Conservation (phyloP, 2,329 filamentous ascomycete species). For the Periconia macrospinosa region DNA sequence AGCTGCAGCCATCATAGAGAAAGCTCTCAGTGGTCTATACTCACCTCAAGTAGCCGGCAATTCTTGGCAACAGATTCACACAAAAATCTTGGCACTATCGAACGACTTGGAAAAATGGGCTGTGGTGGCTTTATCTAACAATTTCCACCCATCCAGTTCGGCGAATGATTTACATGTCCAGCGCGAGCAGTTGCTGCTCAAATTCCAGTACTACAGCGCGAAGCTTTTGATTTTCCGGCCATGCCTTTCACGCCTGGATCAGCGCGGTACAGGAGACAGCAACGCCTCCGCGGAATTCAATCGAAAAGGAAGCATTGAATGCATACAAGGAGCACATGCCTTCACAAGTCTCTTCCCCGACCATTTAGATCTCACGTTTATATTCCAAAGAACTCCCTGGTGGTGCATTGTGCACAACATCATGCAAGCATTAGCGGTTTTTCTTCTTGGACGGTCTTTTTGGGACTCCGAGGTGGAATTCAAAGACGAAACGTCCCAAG, state of each 20-base stretch:
- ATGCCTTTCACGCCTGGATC: slow-evolving; percentile 40
- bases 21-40: slow-evolving; percentile 27
- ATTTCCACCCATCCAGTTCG: slow-evolving; percentile 2
- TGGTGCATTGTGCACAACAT: slow-evolving; percentile 41
- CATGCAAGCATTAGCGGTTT: slow-evolving; percentile 42
- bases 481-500: slow-evolving; percentile 16
- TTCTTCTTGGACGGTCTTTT: slow-evolving; percentile 42
- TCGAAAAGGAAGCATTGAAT: slow-evolving; percentile 28
- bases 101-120: slow-evolving; percentile 32
- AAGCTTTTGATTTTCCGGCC: slow-evolving; percentile 43
- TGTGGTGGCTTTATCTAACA: slow-evolving; percentile 20
- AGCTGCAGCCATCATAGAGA: slow-evolving; percentile 10
- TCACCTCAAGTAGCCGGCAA: slow-evolving; percentile 28
- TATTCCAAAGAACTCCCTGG: slow-evolving; percentile 37
- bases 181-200: slow-evolving; percentile 20
- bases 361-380: slow-evolving; percentile 16
- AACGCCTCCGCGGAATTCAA: slow-evolving; percentile 33
- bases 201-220: slow-evolving; percentile 36
- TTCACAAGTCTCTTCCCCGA: slow-evolving; percentile 37
- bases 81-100: slow-evolving; percentile 13
- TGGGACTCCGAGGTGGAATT: slow-evolving; percentile 16
- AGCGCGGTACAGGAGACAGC: slow-evolving; percentile 33
- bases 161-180: neutral
- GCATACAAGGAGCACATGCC: slow-evolving; percentile 36
- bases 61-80: slow-evolving; percentile 37